These are phyloP conservation scores for Moringa oleifera DNA, from an alignment of 345 rosid genomes.

Conservation along the genomic window DNA sequence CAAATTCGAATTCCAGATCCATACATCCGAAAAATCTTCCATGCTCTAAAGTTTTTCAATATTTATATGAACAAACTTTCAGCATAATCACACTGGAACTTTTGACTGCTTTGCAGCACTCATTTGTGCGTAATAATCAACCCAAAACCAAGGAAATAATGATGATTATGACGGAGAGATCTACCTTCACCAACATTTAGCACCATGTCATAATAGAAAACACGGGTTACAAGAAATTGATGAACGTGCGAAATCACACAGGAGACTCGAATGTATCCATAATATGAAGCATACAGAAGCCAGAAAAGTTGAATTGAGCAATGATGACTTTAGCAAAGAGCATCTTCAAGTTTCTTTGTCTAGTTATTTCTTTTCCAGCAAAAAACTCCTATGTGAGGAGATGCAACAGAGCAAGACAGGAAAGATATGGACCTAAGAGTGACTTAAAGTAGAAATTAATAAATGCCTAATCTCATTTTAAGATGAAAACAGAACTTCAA, in stretches of 20 bases:
- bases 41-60: background rate
- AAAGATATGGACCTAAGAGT: background rate
- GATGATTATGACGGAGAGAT: background rate
- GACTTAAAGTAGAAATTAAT: constrained; percentile 6
- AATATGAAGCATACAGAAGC: too few relatives aligned
- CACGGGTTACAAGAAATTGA: too few relatives aligned
- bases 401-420: background rate
- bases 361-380: too few relatives aligned
- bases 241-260: too few relatives aligned
- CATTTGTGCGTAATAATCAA: background rate
- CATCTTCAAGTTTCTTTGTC: background rate
- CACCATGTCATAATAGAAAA: background rate
- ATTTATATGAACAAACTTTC: background rate
- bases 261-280: too few relatives aligned
- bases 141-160: background rate
- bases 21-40: too few relatives aligned
- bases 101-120: background rate
- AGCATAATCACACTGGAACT: background rate
- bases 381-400: too few relatives aligned
- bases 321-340: too few relatives aligned
- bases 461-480: background rate
- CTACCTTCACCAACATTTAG: too few relatives aligned
- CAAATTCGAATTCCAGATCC: too few relatives aligned
- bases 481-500: background rate
- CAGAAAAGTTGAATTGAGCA: too few relatives aligned